Evolutionary conservation across 1,139 yeast genomes (phyloP).

Genomic region (Geotrichum armillariae): DNA sequence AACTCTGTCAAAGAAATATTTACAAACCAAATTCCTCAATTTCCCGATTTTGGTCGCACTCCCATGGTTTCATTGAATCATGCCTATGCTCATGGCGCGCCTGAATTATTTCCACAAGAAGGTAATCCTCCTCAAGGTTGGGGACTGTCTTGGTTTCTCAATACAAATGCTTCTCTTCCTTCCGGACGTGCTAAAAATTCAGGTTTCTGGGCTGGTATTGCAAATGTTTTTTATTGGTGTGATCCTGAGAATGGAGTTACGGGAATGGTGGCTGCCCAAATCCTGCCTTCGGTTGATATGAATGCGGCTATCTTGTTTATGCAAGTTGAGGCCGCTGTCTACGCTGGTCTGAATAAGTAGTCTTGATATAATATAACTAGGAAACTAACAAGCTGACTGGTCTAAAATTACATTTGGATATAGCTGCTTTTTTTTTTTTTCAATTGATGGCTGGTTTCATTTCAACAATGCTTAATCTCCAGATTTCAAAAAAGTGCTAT

Average conservation of each 20-base stretch:
- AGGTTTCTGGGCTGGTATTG: slow-evolving; percentile 50
- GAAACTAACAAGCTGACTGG: too few relatives aligned
- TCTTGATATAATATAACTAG: too few relatives aligned
- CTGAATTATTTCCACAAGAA: slow-evolving; percentile 28
- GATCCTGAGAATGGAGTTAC: slow-evolving; percentile 47
- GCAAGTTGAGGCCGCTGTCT: slow-evolving; percentile 23
- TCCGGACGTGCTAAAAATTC: slow-evolving; percentile 46
- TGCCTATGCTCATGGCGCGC: slow-evolving; percentile 24
- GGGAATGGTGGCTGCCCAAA: slow-evolving; percentile 48
- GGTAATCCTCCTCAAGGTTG: slow-evolving; percentile 31
- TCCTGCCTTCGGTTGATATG: slow-evolving; percentile 38
- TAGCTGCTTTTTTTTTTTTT: too few relatives aligned
- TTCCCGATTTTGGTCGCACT: slow-evolving; percentile 27
- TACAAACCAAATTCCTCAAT: slow-evolving; percentile 29
- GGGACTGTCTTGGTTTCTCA: slow-evolving; percentile 28
- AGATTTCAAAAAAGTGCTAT: too few relatives aligned
- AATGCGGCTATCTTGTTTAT: slow-evolving; percentile 23
- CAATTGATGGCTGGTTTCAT: too few relatives aligned
- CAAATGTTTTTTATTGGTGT: slow-evolving; percentile 50
- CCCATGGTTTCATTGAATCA: slow-evolving; percentile 26
- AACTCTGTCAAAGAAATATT: slow-evolving; percentile 29
- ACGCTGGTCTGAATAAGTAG: slow-evolving; percentile 20
- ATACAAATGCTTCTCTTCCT: slow-evolving; percentile 10
- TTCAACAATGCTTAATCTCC: too few relatives aligned
- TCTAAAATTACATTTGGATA: too few relatives aligned